Evolutionary conservation across 1,284 basidiomycete species (phyloP).

Genomic region (Ganoderma boninense): DNA sequence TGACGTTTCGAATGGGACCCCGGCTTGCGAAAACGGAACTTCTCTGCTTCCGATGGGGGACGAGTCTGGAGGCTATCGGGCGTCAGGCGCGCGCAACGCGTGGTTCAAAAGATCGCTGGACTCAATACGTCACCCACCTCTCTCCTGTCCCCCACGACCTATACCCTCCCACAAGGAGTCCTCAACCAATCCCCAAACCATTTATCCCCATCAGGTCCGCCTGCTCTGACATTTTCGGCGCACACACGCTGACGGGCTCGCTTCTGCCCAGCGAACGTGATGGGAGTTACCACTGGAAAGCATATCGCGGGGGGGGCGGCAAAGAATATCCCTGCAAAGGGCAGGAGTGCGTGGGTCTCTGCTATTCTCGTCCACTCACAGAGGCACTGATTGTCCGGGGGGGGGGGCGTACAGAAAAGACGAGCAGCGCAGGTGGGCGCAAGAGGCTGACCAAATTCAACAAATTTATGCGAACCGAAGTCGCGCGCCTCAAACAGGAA

Average conservation of each 20-base stretch:
- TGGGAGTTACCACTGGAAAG: slow-evolving; percentile 37
- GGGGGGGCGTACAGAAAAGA: slow-evolving; percentile 43
- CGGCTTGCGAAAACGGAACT: neutral
- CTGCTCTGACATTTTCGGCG: slow-evolving; percentile 11
- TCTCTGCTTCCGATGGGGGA: slow-evolving; percentile 3
- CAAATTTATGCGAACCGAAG: slow-evolving; percentile 82
- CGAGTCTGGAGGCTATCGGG: neutral
- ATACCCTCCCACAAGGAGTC: slow-evolving; percentile 24
- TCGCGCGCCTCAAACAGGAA: slow-evolving; percentile 76
- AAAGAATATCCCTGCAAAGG: slow-evolving; percentile 36
- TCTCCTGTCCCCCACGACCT: slow-evolving; percentile 36
- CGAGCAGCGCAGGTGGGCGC: slow-evolving; percentile 47
- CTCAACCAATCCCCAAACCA: slow-evolving; percentile 15
- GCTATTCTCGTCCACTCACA: neutral
- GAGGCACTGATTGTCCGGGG: slow-evolving; percentile 28
- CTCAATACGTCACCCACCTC: slow-evolving; percentile 39
- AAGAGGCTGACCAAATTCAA: slow-evolving; percentile 76
- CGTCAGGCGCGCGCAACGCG: neutral
- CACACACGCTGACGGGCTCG: slow-evolving; percentile 18
- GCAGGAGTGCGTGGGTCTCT: slow-evolving; percentile 26
- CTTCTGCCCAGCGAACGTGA: slow-evolving; percentile 24
- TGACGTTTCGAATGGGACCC: slow-evolving; percentile 19
- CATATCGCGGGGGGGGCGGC: slow-evolving; percentile 29
- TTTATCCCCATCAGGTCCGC: slow-evolving; percentile 30
- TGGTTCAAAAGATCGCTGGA: slow-evolving; percentile 20